These are phyloP conservation scores for Blastomyces parvus DNA, from an alignment of 2,329 filamentous ascomycete species.

Conservation along the genomic window DNA sequence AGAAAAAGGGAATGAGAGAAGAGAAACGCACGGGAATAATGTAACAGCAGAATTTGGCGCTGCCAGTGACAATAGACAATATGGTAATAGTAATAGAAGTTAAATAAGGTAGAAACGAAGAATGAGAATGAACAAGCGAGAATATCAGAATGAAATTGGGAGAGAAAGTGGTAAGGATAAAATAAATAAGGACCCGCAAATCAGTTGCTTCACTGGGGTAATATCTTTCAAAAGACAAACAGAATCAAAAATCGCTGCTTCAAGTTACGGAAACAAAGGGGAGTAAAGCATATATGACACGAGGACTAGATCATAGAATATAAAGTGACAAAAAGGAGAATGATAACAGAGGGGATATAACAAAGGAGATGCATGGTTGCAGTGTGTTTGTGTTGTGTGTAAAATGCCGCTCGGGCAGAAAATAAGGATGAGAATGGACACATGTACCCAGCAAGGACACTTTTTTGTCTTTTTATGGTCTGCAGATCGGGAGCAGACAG, in stretches of 20 bases:
- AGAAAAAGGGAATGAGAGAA: conserved; percentile 10
- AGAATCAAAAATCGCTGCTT: conserved; percentile 13
- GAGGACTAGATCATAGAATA: neutral
- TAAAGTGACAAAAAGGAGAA: conserved; percentile 1
- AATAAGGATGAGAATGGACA: conserved; percentile 2
- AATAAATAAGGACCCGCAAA: conserved; percentile 14
- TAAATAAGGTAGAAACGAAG: neutral
- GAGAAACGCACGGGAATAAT: neutral
- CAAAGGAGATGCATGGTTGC: conserved; percentile 8
- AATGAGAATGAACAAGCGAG: conserved; percentile 25
- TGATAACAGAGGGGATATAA: conserved; percentile 14
- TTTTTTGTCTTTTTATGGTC: conserved; percentile 3
- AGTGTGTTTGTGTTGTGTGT: conserved; percentile 3
- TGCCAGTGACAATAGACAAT: conserved; percentile 3
- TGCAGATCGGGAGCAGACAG: conserved; percentile 5
- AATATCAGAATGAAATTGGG: conserved; percentile 9
- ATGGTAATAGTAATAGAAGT: conserved; percentile 8
- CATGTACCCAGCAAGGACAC: conserved; percentile 7
- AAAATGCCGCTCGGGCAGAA: conserved; percentile 9
- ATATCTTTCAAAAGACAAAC: conserved; percentile 15
- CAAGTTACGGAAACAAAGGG: neutral
- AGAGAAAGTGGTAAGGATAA: conserved; percentile 15
- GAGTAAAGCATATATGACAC: neutral
- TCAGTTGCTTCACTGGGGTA: conserved; percentile 7
- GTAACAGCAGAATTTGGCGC: neutral